Evolutionary conservation across 495 filamentous ascomycete genomes (phyloP).

Genomic region (Neurospora discreta): DNA sequence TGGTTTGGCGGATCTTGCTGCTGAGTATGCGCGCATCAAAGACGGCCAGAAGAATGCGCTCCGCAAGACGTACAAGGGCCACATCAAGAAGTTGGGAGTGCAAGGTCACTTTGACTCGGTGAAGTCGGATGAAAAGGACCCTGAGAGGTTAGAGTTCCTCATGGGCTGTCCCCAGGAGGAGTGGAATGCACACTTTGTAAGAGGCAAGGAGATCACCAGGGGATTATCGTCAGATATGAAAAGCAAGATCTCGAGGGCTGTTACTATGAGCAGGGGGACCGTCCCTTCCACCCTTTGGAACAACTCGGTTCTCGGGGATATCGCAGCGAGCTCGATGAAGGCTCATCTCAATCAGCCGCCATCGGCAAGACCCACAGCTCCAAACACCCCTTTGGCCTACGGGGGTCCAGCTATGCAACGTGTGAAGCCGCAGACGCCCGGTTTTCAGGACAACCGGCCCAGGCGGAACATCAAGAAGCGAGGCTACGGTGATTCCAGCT

Average conservation of each 20-base stretch:
- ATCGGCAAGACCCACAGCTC: constrained; percentile 31
- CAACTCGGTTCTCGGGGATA: constrained; percentile 40
- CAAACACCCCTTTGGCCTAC: constrained; percentile 30
- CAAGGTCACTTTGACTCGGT: constrained; percentile 42
- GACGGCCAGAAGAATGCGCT: constrained; percentile 46
- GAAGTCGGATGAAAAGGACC: constrained; percentile 31
- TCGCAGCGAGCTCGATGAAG: constrained; percentile 25
- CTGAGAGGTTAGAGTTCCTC: constrained; percentile 33
- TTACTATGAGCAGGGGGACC: constrained; percentile 35
- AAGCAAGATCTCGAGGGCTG: constrained; percentile 30
- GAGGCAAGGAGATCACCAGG: constrained; percentile 45
- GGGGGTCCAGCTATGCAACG: constrained; percentile 8
- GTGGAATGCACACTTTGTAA: constrained; percentile 38
- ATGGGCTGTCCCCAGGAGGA: constrained; percentile 42
- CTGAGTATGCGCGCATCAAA: constrained; percentile 41
- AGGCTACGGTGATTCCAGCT: constrained; percentile 43
- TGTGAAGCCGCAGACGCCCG: constrained; percentile 16
- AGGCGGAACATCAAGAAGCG: constrained; percentile 40
- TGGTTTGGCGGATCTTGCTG: constrained; percentile 35
- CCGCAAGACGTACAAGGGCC: constrained; percentile 48
- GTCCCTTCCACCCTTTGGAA: constrained; percentile 41
- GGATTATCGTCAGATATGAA: constrained; percentile 28
- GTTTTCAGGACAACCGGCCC: constrained; percentile 19
- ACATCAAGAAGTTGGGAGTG: constrained; percentile 44
- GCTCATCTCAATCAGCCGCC: constrained; percentile 18